Conservation (phyloP, 805 yeast species). For the Ascoidea tarda region DNA sequence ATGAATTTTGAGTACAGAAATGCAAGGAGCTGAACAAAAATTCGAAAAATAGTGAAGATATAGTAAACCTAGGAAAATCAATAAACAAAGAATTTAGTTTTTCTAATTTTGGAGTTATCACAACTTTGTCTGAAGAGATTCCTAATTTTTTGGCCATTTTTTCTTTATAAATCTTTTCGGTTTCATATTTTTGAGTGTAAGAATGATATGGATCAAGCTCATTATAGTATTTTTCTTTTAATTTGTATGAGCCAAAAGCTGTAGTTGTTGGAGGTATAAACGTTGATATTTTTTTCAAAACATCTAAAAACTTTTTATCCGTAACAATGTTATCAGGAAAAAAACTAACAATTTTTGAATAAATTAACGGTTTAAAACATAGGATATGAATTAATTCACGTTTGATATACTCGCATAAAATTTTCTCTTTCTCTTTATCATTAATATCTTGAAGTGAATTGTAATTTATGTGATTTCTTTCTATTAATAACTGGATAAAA, state of each 20-base stretch:
- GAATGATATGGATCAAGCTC: slow-evolving; percentile 75
- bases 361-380: slow-evolving; percentile 63
- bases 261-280: slow-evolving; percentile 45
- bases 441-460: no score
- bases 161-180: slow-evolving; percentile 48
- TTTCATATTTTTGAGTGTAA: slow-evolving; percentile 70
- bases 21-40: slow-evolving; percentile 36
- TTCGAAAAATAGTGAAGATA: slow-evolving; percentile 35
- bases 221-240: slow-evolving; percentile 40
- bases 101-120: slow-evolving; percentile 35
- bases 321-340: slow-evolving; percentile 66
- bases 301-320: slow-evolving; percentile 61
- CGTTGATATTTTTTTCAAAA: slow-evolving; percentile 41
- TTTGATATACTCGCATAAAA: slow-evolving; percentile 17
- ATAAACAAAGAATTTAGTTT: slow-evolving; percentile 25
- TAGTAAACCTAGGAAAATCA: slow-evolving; percentile 34
- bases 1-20: slow-evolving; percentile 17
- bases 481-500: slow-evolving; percentile 54
- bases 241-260: slow-evolving; percentile 50
- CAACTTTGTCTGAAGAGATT: slow-evolving; percentile 32
- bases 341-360: slow-evolving; percentile 49
- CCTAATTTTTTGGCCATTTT: slow-evolving; percentile 25
- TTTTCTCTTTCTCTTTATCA: background rate
- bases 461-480: slow-evolving; percentile 21
- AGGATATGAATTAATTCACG: slow-evolving; percentile 72